phyloP scores from a whole-genome alignment of 345 rosid species.

The Gossypium australe region DNA sequence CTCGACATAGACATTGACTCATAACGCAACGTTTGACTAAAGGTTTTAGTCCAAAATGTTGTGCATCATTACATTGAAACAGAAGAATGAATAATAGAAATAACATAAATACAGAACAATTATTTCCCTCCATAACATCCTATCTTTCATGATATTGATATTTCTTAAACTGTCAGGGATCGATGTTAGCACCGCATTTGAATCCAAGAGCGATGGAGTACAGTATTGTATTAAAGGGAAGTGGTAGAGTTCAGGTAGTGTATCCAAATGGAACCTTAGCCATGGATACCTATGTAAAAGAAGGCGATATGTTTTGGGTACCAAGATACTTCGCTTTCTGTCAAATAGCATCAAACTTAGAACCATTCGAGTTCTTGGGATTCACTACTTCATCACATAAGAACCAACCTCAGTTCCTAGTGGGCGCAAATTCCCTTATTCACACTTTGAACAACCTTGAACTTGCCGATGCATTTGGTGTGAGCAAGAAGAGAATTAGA shows the following conservation, averaged over 20 bases:
- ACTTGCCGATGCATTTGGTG: slow-evolving; percentile 53
- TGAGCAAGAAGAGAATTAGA: slow-evolving; percentile 33
- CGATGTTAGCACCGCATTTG: slow-evolving; percentile 89
- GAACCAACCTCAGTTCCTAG: slow-evolving; percentile 79
- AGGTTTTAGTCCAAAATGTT: no score
- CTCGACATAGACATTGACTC: no score
- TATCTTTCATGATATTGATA: no score
- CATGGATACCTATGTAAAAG: slow-evolving; percentile 39
- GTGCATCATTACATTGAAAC: no score
- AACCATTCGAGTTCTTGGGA: slow-evolving; percentile 65
- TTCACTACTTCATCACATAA: slow-evolving; percentile 69
- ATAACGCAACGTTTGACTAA: no score
- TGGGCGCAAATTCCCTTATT: slow-evolving; percentile 54
- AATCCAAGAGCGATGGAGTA: slow-evolving; percentile 78
- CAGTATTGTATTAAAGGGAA: slow-evolving; percentile 57
- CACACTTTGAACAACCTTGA: slow-evolving; percentile 36
- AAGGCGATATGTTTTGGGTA: slow-evolving; percentile 71
- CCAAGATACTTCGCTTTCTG: slow-evolving; percentile 83
- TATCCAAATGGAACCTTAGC: slow-evolving; percentile 75
- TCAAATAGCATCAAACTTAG: slow-evolving; percentile 57
- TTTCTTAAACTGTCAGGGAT: slow-evolving; percentile 37
- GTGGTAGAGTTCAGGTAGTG: slow-evolving; percentile 59
- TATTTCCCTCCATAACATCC: no score
- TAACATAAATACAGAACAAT: no score
- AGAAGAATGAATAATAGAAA: no score